Evolutionary conservation across 768 basidiomycete genomes (phyloP), one percentile per base, ranked within the genome.

Genomic region (Russula sp.): DNA sequence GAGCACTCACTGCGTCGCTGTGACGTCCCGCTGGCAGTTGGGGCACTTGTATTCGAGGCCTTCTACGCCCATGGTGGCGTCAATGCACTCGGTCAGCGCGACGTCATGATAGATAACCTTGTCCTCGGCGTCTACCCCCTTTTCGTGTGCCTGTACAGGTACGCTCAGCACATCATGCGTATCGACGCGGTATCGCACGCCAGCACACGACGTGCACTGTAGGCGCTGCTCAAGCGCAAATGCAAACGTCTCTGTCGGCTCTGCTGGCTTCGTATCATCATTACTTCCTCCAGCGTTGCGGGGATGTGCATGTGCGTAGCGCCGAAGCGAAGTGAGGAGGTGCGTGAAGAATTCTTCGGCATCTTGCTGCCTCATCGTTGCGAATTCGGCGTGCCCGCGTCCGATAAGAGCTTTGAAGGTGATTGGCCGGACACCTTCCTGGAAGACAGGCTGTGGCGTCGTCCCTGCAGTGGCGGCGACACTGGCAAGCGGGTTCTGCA

Each of bases 281-380:
- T 20, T 44, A 11, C 20, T 13, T 0, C 20, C 32, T 16, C 22
- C 22, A 11, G 16, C 16, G 22, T 22, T 32, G 51, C 54, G 54
- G 14, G 64, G 36, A 20, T 68, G 73, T 69, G 83, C 84, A 66
- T 83, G 82, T 42, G 80, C 79, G 68, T 90, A 81, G 68, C 89
- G 79, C 62, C 92, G 79, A 14, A 99, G 75, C 22, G 84, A 79
- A 5, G 85, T 87, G 58, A 98, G 70, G 2, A 98, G 77, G 75
- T 96, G 85, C 40, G 84, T 81, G 59, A 99, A 81, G 77, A 98
- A 98, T 75, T 98, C 96, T 71, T 96, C 94, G 6, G 94, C 86
- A 71, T 99, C 97, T 72, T 98, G 97, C 75, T 99, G 96, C 58
- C 84, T 82, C 95, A 98, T 98, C 53, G 95, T 98, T 38, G 90